A percentile compares a stretch with the other conserved stretches of the same genome.
Conservation (phyloP, 116 monocot genomes). For the Phalaenopsis hybrid region DNA sequence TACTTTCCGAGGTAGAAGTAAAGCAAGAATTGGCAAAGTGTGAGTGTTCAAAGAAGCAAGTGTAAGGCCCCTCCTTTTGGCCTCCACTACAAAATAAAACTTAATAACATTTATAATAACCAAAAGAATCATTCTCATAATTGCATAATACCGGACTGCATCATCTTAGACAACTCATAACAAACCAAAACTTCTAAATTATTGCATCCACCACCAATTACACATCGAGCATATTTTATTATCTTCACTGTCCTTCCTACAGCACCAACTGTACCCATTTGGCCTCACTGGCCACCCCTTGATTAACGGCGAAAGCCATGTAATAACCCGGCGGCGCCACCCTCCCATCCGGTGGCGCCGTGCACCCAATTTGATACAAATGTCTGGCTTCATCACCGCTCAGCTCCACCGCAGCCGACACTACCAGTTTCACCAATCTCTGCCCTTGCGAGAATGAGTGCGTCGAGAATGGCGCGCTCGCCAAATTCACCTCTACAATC, state of each 20-base stretch:
- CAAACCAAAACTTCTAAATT: too few relatives aligned
- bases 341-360: constrained; percentile 41
- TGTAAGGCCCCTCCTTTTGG: too few relatives aligned
- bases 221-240: too few relatives aligned
- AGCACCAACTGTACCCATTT: constrained; percentile 46
- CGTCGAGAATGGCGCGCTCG: constrained; percentile 65
- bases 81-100: too few relatives aligned
- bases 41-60: too few relatives aligned
- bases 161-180: too few relatives aligned
- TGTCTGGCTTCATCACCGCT: not conserved
- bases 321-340: constrained; percentile 85
- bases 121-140: too few relatives aligned
- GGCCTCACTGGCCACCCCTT: constrained; percentile 62
- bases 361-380: constrained; percentile 36
- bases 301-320: constrained; percentile 65
- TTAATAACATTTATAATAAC: too few relatives aligned
- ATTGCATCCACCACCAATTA: too few relatives aligned
- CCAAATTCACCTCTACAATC: constrained; percentile 45
- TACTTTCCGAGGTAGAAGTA: too few relatives aligned
- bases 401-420: constrained; percentile 12
- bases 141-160: too few relatives aligned
- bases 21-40: too few relatives aligned
- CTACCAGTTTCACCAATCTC: constrained; percentile 51
- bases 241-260: not conserved
- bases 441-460: constrained; percentile 79